phyloP scores from a whole-genome alignment of 345 rosid species.

The Kandelia obovata region DNA sequence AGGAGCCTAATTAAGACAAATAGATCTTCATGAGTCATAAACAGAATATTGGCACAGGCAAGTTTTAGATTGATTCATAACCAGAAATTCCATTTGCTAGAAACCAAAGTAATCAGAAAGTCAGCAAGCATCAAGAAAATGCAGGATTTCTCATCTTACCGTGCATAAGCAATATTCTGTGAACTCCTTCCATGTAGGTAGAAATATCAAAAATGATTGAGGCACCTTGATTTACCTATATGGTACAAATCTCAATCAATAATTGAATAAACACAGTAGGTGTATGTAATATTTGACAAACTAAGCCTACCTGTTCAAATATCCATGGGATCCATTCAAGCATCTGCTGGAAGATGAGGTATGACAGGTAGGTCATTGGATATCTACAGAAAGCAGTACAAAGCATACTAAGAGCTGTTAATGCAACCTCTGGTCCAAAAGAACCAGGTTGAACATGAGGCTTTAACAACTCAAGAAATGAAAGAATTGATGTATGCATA shows the following conservation, averaged over 20 bases:
- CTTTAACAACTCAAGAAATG: slow-evolving; percentile 55
- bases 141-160: slow-evolving; percentile 42
- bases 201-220: slow-evolving; percentile 45
- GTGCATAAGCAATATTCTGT: slow-evolving; percentile 52
- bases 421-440: slow-evolving; percentile 47
- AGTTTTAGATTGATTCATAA: background rate
- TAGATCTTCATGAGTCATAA: slow-evolving; percentile 2
- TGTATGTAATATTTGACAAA: slow-evolving; percentile 9
- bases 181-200: slow-evolving; percentile 73
- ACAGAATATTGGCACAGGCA: background rate
- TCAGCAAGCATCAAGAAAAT: background rate
- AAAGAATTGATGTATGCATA: slow-evolving; percentile 47
- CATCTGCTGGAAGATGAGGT: slow-evolving; percentile 55
- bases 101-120: background rate
- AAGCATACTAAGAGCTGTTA: slow-evolving; percentile 81
- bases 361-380: slow-evolving; percentile 51
- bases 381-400: slow-evolving; percentile 61
- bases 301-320: slow-evolving; percentile 52
- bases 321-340: slow-evolving; percentile 78
- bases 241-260: slow-evolving; percentile 18
- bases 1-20: slow-evolving; percentile 32
- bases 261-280: background rate
- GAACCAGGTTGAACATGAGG: slow-evolving; percentile 40
- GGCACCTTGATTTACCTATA: slow-evolving; percentile 57
- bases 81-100: background rate